These are phyloP conservation scores for Penicillium sp. DNA, from an alignment of 2,329 filamentous ascomycete genomes.

Conservation along the genomic window DNA sequence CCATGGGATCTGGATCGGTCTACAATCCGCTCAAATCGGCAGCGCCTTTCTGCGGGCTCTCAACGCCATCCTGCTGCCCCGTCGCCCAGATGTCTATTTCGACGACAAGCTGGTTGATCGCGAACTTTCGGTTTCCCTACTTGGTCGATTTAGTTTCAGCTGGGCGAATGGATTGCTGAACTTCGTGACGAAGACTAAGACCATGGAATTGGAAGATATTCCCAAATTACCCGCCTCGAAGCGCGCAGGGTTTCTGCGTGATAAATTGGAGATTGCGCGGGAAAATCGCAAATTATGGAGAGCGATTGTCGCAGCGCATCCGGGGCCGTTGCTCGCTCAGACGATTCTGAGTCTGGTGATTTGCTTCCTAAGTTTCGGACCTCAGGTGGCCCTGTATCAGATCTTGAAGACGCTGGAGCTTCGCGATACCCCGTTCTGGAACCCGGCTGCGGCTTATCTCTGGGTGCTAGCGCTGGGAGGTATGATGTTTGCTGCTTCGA, in stretches of 20 bases:
- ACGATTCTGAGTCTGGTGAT: slow-evolving; percentile 58
- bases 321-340: slow-evolving; percentile 58
- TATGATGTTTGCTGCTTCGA: slow-evolving; percentile 57
- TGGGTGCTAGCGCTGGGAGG: slow-evolving; percentile 68
- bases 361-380: slow-evolving; percentile 65
- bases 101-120: slow-evolving; percentile 63
- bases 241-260: slow-evolving; percentile 56
- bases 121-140: slow-evolving; percentile 62
- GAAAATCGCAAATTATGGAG: slow-evolving; percentile 57
- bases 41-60: slow-evolving; percentile 33
- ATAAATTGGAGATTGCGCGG: slow-evolving; percentile 43
- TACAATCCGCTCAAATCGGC: slow-evolving; percentile 54
- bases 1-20: slow-evolving; percentile 38
- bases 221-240: slow-evolving; percentile 61
- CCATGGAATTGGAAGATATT: slow-evolving; percentile 64
- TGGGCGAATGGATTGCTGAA: slow-evolving; percentile 63
- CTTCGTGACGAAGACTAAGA: slow-evolving; percentile 58
- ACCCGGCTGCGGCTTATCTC: slow-evolving; percentile 62
- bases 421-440: slow-evolving; percentile 47
- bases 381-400: slow-evolving; percentile 68
- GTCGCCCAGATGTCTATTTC: slow-evolving; percentile 68
- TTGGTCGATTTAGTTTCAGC: slow-evolving; percentile 64
- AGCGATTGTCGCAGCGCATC: slow-evolving; percentile 61
- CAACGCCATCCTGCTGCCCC: slow-evolving; percentile 59
- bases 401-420: slow-evolving; percentile 67